Percentiles rank a stretch among this genome's conserved stretches.
Evolutionary conservation across 352 stramenopile species (phyloP).

Genomic region (Globisporangium ultimum): DNA sequence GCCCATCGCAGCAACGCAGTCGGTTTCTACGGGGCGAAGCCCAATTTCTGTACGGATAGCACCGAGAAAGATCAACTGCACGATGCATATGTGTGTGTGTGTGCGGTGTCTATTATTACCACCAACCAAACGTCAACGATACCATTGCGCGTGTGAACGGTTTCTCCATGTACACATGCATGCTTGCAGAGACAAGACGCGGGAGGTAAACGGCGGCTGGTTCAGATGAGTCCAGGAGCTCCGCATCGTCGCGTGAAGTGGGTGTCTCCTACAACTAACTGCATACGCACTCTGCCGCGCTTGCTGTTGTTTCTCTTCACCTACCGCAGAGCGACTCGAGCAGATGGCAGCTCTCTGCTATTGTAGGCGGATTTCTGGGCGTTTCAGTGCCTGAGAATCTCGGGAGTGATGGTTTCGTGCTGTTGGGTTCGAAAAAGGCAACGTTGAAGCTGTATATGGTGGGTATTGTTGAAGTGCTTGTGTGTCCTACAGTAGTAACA

Average conservation of each 20-base stretch:
- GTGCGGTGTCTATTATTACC: not conserved
- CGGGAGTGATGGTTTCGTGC: not conserved
- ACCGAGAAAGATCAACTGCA: slow-evolving; percentile 1
- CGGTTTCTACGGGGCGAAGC: slow-evolving; percentile 42
- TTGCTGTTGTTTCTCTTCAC: no score
- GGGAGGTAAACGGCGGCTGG: not conserved
- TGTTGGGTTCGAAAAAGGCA: not conserved
- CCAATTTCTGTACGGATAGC: slow-evolving; percentile 45
- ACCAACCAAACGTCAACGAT: not conserved
- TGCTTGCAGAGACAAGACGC: not conserved
- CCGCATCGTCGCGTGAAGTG: no score
- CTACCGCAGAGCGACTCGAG: not conserved
- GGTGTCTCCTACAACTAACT: no score
- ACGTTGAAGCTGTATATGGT: not conserved
- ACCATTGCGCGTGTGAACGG: not conserved
- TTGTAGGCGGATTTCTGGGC: not conserved
- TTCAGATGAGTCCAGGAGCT: not conserved
- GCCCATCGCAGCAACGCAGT: slow-evolving; percentile 19
- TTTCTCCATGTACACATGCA: not conserved
- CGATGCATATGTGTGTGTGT: not conserved
- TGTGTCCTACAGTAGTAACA: not conserved
- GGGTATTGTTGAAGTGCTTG: not conserved
- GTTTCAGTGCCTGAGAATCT: not conserved
- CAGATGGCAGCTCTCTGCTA: not conserved
- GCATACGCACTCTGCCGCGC: no score